Evolutionary conservation across 2,329 filamentous ascomycete genomes (phyloP), one percentile per base, ranked within the genome.

Genomic region (Scytalidium sp.): DNA sequence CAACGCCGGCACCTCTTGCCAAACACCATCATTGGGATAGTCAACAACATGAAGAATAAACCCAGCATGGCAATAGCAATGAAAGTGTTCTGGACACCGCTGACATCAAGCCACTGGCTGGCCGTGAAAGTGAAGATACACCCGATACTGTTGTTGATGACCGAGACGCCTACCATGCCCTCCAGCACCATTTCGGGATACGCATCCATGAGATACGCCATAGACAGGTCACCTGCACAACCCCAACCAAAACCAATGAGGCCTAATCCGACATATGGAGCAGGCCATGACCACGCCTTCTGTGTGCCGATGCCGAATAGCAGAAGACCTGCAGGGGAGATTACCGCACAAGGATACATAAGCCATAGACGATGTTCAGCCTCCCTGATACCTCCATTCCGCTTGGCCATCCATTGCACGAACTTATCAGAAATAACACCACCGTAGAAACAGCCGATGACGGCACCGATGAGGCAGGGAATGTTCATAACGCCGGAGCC

Each of bases 221-320:
- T 72, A 47, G 72, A 70, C 50, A 83, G 60, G 61, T 82, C 79
- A 5, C 79, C 79, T 2, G 77, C 77, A 45, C 78, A 81, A 7
- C 79, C 79, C 63, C 78, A 82, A 2, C 79, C 79, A 48, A 83
- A 82, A 3, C 79, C 79, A 22, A 81, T 81, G 55, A 81, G 74
- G 3, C 75, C 79, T 1, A 82, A 64, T 2, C 76, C 79, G 13
- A 82, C 66, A 47, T 82, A 82, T 0, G 78, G 75, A 8, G 67
- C 67, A 1, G 73, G 75, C 79, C 79, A 81, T 29, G 62, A 54
- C 77, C 75, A 80, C 1, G 72, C 75, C 32, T 75, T 66, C 2
- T 66, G 61, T 0, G 65, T 65, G 5, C 62, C 67, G 41, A 70
- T 62, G 1, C 70, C 70, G 42, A 73, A 73, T 8, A 71, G 64